Evolutionary conservation across 371 early-diverging fungal species (phyloP).

Genomic region (Rhizopus arrhizus): DNA sequence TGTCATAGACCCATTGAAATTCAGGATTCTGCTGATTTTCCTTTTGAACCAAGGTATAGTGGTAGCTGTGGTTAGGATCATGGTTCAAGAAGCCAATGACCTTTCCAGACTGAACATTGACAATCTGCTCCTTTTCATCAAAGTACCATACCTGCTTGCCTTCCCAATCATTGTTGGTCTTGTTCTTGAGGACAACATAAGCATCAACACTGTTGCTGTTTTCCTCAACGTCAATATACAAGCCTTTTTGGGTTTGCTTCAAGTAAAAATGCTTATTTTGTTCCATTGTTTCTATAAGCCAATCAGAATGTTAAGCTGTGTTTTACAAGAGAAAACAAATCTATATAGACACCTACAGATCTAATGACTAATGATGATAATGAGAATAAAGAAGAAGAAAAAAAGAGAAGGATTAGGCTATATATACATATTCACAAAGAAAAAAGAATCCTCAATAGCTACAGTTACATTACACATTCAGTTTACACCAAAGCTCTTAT

Average conservation of each 20-base stretch:
- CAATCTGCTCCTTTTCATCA: not conserved
- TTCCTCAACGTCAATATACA: not conserved
- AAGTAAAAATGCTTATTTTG: not conserved
- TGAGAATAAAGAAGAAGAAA: too few species aligned
- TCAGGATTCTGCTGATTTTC: not conserved
- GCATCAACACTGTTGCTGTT: not conserved
- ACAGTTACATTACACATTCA: too few species aligned
- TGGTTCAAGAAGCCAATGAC: too few species aligned
- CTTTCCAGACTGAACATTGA: not conserved
- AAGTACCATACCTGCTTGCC: not conserved
- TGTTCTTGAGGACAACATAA: too few species aligned
- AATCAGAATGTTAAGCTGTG: too few species aligned
- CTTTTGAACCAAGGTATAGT: not conserved
- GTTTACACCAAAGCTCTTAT: too few species aligned
- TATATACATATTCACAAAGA: too few species aligned
- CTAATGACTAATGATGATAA: too few species aligned
- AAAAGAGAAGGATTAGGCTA: too few species aligned
- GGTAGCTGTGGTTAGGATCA: not conserved
- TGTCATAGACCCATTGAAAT: not conserved
- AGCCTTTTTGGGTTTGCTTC: not conserved
- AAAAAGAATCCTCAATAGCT: too few species aligned
- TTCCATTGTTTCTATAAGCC: not conserved
- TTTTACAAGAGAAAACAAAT: too few species aligned
- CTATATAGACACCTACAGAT: too few species aligned
- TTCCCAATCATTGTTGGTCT: not conserved